Evolutionary conservation across 768 basidiomycete genomes (phyloP), one percentile per base, ranked within the genome.

Genomic region (Lactarius hengduanensis): DNA sequence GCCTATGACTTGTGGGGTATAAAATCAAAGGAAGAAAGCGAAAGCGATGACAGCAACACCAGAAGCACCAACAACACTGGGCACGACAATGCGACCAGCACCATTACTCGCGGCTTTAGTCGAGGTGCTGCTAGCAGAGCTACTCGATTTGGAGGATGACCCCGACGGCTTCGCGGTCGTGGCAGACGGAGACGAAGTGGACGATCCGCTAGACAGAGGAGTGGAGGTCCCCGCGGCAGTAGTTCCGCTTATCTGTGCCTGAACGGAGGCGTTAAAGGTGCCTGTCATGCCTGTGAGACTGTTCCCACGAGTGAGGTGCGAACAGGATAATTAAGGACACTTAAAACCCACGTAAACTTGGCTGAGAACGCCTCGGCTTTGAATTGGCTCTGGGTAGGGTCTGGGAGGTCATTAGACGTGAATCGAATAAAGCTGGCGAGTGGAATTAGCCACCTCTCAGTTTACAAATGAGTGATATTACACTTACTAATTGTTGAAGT

Each of bases 221-320:
- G 66, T 43, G 20, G 67, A 22, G 11, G 61, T 4, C 1, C 55
- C 57, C 18, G 26, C 8, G 7, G 84, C 82, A 1, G 84, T 79
- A 70, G 86, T 81, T 32, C 86, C 88, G 53, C 79, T 78, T 71
- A 94, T 88, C 73, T 90, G 80, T 6, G 81, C 76, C 61, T 83
- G 79, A 20, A 88, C 74, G 2, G 80, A 69, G 1, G 80, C 70
- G 73, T 80, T 87, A 80, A 93, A 95, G 0, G 73, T 72, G 38
- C 93, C 93, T 3, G 80, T 82, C 92, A 93, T 93, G 64, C 80
- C 77, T n/a, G 76, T 70, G 73, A 94, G 69, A 9, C 90, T 92
- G 68, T 56, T 61, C 28, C 30, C 54, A 45, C n/a, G n/a, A 28
- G 64, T 28, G 50, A 63, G 30, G 18, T 43, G 62, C 20, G 64